Percentiles rank a stretch among this genome's conserved stretches.
Conservation (phyloP, 176 grass and related monocot genomes). For the Poa annua region DNA sequence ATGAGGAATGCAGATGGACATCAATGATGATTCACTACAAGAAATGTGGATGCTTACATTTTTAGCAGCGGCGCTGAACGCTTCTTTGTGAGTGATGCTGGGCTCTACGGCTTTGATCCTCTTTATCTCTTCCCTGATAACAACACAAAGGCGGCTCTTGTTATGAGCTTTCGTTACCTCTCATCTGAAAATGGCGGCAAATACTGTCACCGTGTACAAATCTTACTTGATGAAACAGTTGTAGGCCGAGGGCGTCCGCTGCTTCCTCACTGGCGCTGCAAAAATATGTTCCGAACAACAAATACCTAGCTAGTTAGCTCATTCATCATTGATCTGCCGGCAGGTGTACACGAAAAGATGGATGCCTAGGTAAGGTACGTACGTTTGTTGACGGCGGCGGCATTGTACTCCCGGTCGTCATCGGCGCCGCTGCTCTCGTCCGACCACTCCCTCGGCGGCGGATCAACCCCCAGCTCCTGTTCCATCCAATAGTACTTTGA, state of each 20-base stretch:
- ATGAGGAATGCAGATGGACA: no score
- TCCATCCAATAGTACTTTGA: constrained; percentile 1
- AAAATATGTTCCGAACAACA: neutral
- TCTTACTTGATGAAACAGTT: constrained; percentile 76
- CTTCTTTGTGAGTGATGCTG: constrained; percentile 61
- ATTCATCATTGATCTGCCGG: neutral
- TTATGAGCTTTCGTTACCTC: neutral
- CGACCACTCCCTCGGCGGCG: constrained; percentile 36
- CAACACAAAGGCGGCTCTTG: neutral
- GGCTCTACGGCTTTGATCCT: constrained; percentile 64
- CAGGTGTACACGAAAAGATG: neutral
- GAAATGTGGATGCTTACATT: constrained; percentile 43
- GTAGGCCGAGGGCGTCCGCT: constrained; percentile 73
- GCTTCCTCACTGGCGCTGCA: constrained; percentile 64
- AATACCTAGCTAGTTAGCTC: neutral
- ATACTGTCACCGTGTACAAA: neutral
- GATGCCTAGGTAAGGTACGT: neutral
- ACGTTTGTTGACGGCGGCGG: constrained; percentile 59
- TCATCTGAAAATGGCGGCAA: neutral
- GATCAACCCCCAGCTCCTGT: constrained; percentile 45
- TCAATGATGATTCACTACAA: neutral
- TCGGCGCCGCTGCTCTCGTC: constrained; percentile 49
- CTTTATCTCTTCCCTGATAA: constrained; percentile 70
- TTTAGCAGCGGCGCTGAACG: constrained; percentile 75
- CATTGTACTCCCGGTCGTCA: constrained; percentile 14